Percentiles rank a stretch among this genome's conserved stretches.
phyloP scores from a whole-genome alignment of 1,284 basidiomycete species.

The Leccinum huronense region DNA sequence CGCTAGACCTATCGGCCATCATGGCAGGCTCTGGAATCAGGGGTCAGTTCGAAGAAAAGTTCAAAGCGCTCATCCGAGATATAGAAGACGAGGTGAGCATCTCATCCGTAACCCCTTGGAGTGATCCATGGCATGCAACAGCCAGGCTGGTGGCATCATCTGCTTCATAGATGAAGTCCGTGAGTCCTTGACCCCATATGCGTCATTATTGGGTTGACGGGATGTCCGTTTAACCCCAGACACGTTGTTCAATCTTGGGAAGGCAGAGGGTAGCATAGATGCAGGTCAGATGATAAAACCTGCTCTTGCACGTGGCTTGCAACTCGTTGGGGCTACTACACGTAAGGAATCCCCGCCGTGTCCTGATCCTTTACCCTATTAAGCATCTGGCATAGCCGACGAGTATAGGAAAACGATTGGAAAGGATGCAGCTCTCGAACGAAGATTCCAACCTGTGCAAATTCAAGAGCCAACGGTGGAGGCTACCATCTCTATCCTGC shows the following conservation, averaged over 20 bases:
- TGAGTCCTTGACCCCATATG: conserved; percentile 40
- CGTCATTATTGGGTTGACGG: conserved; percentile 10
- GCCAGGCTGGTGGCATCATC: conserved; percentile 67
- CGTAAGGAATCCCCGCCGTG: conserved; percentile 44
- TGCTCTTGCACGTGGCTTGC: conserved; percentile 80
- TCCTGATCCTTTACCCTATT: not conserved
- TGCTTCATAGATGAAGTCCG: conserved; percentile 93
- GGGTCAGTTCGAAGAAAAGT: conserved; percentile 91
- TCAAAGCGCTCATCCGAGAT: conserved; percentile 82
- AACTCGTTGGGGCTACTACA: conserved; percentile 87
- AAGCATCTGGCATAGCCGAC: conserved; percentile 47
- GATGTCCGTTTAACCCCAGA: conserved; percentile 41
- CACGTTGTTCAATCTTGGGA: conserved; percentile 82
- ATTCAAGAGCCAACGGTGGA: conserved; percentile 88
- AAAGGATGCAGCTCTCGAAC: conserved; percentile 88
- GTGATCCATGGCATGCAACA: conserved; percentile 4
- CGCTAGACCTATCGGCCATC: conserved; percentile 78
- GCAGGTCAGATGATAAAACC: conserved; percentile 92
- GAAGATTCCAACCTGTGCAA: conserved; percentile 85
- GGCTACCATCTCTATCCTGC: conserved; percentile 85
- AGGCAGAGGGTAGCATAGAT: conserved; percentile 89
- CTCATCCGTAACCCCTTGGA: not conserved
- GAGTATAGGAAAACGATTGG: conserved; percentile 91
- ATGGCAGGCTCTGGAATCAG: conserved; percentile 87
- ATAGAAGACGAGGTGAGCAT: conserved; percentile 75